Percentiles rank a stretch among this genome's conserved stretches.
Evolutionary conservation across 441 rosid species (phyloP).

Genomic region (Daphne laureola): DNA sequence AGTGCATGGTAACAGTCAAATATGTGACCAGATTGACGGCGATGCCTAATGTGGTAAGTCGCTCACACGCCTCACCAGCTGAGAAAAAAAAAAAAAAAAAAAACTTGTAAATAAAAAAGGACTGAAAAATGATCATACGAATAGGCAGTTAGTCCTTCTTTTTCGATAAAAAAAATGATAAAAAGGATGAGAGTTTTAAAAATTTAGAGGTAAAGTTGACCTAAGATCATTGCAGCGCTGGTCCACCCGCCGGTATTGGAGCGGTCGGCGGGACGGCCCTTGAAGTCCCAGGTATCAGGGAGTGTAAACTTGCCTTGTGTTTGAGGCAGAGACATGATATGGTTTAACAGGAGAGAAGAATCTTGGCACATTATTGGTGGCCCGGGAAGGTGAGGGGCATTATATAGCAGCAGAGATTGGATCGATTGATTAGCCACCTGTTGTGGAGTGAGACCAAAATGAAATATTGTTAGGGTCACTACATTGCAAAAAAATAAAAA

Average conservation of each 20-base stretch:
- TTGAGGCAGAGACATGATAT: constrained; percentile 37
- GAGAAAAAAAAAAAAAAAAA: constrained; percentile 7
- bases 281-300: constrained; percentile 82
- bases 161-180: not conserved
- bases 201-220: constrained; percentile 18
- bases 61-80: constrained; percentile 77
- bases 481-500: too few relatives aligned
- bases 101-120: not conserved
- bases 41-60: constrained; percentile 85
- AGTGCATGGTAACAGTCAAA: constrained; percentile 79
- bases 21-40: constrained; percentile 89
- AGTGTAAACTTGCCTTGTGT: constrained; percentile 36
- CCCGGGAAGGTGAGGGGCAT: too few relatives aligned
- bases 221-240: constrained; percentile 82
- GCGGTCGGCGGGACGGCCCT: constrained; percentile 65
- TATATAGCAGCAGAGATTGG: too few relatives aligned
- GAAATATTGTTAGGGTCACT: too few relatives aligned
- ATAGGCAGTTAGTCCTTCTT: not conserved
- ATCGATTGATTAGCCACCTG: too few relatives aligned
- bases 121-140: too few relatives aligned
- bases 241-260: constrained; percentile 77
- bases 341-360: too few relatives aligned
- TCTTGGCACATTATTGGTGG: too few relatives aligned
- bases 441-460: too few relatives aligned
- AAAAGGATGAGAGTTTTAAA: not conserved